Evolutionary conservation across 441 rosid genomes (phyloP).

Genomic region (Metrosideros polymorpha): DNA sequence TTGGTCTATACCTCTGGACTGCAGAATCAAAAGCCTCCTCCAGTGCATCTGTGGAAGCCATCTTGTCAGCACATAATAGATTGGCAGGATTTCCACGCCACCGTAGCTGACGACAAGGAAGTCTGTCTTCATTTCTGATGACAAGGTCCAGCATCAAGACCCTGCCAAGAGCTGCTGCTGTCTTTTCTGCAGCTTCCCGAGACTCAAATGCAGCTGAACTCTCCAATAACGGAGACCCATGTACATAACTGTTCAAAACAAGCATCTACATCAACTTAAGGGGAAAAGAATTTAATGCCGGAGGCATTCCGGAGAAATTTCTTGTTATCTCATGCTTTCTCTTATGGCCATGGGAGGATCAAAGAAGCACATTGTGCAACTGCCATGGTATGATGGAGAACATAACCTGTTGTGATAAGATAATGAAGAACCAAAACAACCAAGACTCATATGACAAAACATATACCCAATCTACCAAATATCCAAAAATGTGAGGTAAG

Average conservation of each 20-base stretch:
- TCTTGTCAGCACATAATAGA: constrained; percentile 76
- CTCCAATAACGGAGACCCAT: constrained; percentile 91
- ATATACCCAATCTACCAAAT: background rate
- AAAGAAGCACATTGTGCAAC: background rate
- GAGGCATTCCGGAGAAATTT: background rate
- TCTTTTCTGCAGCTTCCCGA: constrained; percentile 58
- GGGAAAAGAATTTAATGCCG: background rate
- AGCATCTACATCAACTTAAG: background rate
- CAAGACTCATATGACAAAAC: background rate
- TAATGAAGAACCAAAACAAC: background rate
- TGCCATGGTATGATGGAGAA: background rate
- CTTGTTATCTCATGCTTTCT: background rate
- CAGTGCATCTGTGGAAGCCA: constrained; percentile 36
- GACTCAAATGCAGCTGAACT: constrained; percentile 72
- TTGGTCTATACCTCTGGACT: constrained; percentile 66
- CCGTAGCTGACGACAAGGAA: constrained; percentile 87
- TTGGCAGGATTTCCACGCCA: constrained; percentile 99
- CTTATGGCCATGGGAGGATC: background rate
- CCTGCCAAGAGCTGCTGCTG: constrained; percentile 88
- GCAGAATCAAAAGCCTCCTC: constrained; percentile 79
- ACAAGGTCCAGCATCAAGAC: constrained; percentile 91
- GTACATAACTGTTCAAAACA: constrained; percentile 67
- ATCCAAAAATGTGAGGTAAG: background rate
- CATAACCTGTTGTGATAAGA: background rate
- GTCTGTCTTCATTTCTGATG: constrained; percentile 94